Evolutionary conservation across 768 basidiomycete genomes (phyloP).

Genomic region (Rickenella mellea): DNA sequence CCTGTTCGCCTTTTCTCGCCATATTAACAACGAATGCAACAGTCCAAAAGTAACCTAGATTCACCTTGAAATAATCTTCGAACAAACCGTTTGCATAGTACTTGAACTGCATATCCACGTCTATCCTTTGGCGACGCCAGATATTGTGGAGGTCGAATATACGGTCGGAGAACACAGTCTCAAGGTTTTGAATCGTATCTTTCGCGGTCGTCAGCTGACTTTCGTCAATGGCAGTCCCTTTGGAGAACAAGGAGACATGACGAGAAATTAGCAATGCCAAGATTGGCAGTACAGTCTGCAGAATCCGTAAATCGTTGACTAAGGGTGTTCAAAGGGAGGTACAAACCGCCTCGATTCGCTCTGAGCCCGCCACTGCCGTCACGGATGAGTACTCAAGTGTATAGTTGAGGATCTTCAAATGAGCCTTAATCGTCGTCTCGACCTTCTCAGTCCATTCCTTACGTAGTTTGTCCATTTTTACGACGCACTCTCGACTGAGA

Average conservation of each 20-base stretch:
- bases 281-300: slow-evolving; percentile 4
- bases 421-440: slow-evolving; percentile 5
- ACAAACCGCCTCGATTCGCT: slow-evolving; percentile 5
- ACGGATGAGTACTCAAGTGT: slow-evolving; percentile 5
- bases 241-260: slow-evolving; percentile 4
- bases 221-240: slow-evolving; percentile 1
- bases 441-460: slow-evolving; percentile 2
- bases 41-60: not conserved
- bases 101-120: slow-evolving; percentile 5
- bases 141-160: slow-evolving; percentile 5
- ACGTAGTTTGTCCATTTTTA: slow-evolving; percentile 7
- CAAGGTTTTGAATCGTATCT: not conserved
- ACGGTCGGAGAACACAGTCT: not conserved
- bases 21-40: not conserved
- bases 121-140: slow-evolving; percentile 9
- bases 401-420: slow-evolving; percentile 6
- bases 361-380: slow-evolving; percentile 5
- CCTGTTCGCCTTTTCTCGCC: slow-evolving; percentile 4
- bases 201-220: slow-evolving; percentile 1
- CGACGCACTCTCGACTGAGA: slow-evolving; percentile 1
- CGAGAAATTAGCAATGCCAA: slow-evolving; percentile 3
- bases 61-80: slow-evolving; percentile 8
- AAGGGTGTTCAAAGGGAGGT: no score
- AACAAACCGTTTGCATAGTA: slow-evolving; percentile 9
- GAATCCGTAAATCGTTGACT: no score